These are phyloP conservation scores for Verbascum thapsus DNA, from an alignment of 257 asterid genomes.

Conservation along the genomic window DNA sequence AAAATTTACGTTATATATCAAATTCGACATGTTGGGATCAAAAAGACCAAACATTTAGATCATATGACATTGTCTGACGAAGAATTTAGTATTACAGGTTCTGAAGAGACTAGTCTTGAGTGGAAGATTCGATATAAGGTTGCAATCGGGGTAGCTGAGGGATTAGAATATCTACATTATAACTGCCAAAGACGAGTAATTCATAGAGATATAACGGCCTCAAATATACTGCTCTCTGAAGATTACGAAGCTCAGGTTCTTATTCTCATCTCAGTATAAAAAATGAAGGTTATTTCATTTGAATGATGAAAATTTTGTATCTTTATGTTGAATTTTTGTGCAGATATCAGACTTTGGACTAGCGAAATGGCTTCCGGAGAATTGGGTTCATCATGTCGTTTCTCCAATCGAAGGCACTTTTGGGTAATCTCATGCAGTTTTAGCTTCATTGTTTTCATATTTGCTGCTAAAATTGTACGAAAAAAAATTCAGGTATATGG, in stretches of 20 bases:
- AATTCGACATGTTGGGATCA: too few species aligned
- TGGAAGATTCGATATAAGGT: conserved; percentile 77
- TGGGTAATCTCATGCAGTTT: conserved; percentile 49
- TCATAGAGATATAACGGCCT: conserved; percentile 96
- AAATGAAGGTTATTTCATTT: neutral
- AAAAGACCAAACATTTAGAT: too few species aligned
- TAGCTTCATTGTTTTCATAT: neutral
- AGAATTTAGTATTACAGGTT: conserved; percentile 54
- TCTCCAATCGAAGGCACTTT: conserved; percentile 98
- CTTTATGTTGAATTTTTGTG: conserved; percentile 4
- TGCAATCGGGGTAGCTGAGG: conserved; percentile 87
- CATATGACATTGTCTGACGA: conserved; percentile 32
- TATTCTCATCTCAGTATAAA: neutral
- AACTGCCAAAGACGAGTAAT: conserved; percentile 79
- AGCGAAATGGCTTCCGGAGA: conserved; percentile 98
- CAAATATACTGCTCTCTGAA: conserved; percentile 80
- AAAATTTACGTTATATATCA: too few species aligned
- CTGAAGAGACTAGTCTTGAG: conserved; percentile 41
- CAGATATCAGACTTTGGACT: conserved; percentile 98
- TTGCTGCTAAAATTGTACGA: neutral
- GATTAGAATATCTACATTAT: conserved; percentile 79
- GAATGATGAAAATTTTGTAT: too few species aligned
- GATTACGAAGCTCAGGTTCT: conserved; percentile 89
- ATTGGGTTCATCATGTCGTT: conserved; percentile 78
- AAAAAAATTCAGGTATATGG: conserved; percentile 68